Base-by-base conservation (phyloP, 1,284 basidiomycete genomes). In the Pyrrhoderma lamaoense region DNA sequence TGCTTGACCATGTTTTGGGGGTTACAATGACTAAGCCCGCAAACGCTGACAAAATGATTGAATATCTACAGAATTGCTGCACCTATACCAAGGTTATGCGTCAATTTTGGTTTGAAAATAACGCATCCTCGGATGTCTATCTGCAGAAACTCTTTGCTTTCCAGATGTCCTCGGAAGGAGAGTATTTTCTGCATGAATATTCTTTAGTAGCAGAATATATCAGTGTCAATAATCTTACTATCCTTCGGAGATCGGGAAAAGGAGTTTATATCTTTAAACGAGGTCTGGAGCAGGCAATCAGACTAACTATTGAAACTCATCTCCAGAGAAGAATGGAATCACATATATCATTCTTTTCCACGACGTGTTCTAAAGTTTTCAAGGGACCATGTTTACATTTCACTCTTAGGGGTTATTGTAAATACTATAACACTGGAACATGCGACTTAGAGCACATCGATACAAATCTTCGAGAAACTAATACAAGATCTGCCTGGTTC, bases 61-160 rank as follows among this genome's bases (percentile, higher is more conserved):
- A 46, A 11, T 38, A 31, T 13, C 22, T 50, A 25, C 42, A 54
- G 35, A 48, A 47, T 16, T 56, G 49, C 34, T n/a, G 14, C 9
- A 25, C 16, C 8, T 56, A 56, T 25, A 48, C 44, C 7, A 18
- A 51, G 9, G 36, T 51, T 21, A 31, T 54, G 23, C 37, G 47
- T 18, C n/a, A 8, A 13, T 11, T 52, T 21, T 47, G 37, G 36
- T 22, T 18, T 19, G 38, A 39, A 13, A n/a, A 40, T 2, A 23
- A 38, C 19, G 18, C 38, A 13, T 25, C 19, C 11, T 11, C 42
- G 2, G 44, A 47, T 13, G 18, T 21, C 7, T 36, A 42, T 18
- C 42, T 34, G 31, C 48, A 51, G 35, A 42, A 42, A 36, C 52
- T 56, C 25, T 36, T 56, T 14, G 55, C 44, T 27, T 45, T 56